Conservation (phyloP, 345 rosid genomes). For the Arabidopsis arenosa region DNA sequence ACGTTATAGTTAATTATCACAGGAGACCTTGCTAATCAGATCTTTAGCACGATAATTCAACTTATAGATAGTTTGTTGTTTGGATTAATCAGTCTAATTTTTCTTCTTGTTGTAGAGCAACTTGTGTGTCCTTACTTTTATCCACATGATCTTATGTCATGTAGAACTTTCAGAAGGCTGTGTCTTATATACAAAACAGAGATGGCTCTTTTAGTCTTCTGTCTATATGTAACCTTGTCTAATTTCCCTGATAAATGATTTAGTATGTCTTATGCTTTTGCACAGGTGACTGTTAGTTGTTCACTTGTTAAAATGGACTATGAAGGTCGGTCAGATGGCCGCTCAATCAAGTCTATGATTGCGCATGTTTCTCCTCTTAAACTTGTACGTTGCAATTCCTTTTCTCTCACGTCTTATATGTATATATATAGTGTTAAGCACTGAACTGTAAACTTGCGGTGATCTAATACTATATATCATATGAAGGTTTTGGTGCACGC, state of each 20-base stretch:
- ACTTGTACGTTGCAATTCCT: conserved; percentile 64
- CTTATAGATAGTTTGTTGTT: not conserved
- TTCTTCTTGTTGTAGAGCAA: not conserved
- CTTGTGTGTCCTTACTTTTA: not conserved
- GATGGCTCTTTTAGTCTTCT: conserved; percentile 8
- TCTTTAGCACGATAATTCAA: conserved; percentile 3
- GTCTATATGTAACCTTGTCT: not conserved
- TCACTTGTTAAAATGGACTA: conserved; percentile 80
- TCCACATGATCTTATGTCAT: not conserved
- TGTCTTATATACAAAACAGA: not conserved
- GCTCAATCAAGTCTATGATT: conserved; percentile 91
- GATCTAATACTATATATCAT: conserved; percentile 12
- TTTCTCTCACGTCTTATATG: conserved; percentile 5
- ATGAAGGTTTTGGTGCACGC: conserved; percentile 95
- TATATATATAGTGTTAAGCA: conserved; percentile 1
- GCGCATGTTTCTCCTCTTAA: conserved; percentile 93
- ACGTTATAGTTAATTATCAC: not conserved
- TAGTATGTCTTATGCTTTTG: conserved; percentile 36
- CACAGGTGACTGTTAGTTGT: conserved; percentile 92
- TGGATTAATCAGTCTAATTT: conserved; percentile 1
- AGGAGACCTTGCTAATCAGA: not conserved
- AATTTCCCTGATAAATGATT: conserved; percentile 5
- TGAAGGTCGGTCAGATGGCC: conserved; percentile 97
- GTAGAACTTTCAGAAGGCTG: not conserved
- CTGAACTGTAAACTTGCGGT: not conserved